Conservation (phyloP, 257 asterid species). For the Nicotiana noctiflora region DNA sequence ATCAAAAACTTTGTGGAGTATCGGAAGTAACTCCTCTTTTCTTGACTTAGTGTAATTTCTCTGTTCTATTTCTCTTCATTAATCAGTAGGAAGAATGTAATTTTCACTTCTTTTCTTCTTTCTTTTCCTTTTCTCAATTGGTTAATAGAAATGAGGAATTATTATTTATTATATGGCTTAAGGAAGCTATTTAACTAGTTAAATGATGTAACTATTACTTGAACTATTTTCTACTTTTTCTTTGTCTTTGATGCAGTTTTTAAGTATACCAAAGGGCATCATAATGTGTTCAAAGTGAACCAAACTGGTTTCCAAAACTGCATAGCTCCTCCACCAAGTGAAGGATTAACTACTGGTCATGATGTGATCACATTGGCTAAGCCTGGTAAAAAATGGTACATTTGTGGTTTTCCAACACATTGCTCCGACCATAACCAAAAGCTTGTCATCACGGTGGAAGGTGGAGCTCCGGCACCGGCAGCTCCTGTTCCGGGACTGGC, state of each 20-base stretch:
- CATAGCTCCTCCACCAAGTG: background rate
- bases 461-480: background rate
- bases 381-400: slow-evolving; percentile 20
- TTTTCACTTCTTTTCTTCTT: background rate
- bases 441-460: slow-evolving; percentile 16
- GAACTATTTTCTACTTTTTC: background rate
- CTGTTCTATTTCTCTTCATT: too few relatives aligned
- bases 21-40: background rate
- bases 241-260: slow-evolving; percentile 12
- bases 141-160: background rate
- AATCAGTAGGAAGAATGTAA: background rate
- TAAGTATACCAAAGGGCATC: slow-evolving; percentile 3
- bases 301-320: slow-evolving; percentile 7
- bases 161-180: background rate
- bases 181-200: background rate
- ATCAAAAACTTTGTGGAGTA: background rate
- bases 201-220: background rate
- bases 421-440: slow-evolving; percentile 9
- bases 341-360: slow-evolving; percentile 5
- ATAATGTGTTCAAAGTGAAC: slow-evolving; percentile 14
- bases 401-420: slow-evolving; percentile 12
- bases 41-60: too few relatives aligned
- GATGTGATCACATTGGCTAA: slow-evolving; percentile 5
- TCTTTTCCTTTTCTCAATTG: background rate
- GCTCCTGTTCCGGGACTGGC: background rate